These are phyloP conservation scores for Pyrenophora tritici-repentis DNA, from an alignment of 2,329 filamentous ascomycete species.

Conservation along the genomic window DNA sequence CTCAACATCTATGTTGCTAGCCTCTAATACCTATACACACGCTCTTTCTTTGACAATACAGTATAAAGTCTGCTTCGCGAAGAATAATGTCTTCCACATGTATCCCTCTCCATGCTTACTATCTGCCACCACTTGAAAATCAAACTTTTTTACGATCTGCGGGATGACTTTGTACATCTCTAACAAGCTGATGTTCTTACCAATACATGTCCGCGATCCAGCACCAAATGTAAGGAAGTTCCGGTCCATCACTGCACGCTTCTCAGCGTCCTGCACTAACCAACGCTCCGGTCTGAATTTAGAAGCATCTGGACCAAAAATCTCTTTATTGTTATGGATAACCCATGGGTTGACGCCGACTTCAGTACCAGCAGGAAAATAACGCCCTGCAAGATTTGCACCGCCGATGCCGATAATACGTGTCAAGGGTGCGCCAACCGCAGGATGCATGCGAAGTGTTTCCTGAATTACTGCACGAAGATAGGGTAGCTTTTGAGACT, in stretches of 20 bases:
- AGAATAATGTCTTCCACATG: not conserved
- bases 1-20: no score
- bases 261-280: constrained; percentile 23
- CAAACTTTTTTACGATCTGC: constrained; percentile 22
- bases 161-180: constrained; percentile 31
- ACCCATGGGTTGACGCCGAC: no score
- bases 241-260: constrained; percentile 10
- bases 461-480: constrained; percentile 51
- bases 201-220: constrained; percentile 27
- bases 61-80: not conserved
- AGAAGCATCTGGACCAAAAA: constrained; percentile 49
- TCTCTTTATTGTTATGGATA: constrained; percentile 45
- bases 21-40: no score
- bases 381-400: constrained; percentile 38
- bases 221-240: constrained; percentile 26
- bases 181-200: constrained; percentile 31
- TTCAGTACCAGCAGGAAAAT: constrained; percentile 51
- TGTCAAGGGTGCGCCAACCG: constrained; percentile 48
- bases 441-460: constrained; percentile 50
- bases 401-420: constrained; percentile 45
- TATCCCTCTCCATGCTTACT: not conserved
- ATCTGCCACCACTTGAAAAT: constrained; percentile 16
- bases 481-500: constrained; percentile 51
- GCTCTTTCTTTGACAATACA: no score
- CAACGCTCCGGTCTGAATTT: constrained; percentile 53